phyloP scores from a whole-genome alignment of 1,284 basidiomycete genomes.

The Apiotrichum veenhuisii region DNA sequence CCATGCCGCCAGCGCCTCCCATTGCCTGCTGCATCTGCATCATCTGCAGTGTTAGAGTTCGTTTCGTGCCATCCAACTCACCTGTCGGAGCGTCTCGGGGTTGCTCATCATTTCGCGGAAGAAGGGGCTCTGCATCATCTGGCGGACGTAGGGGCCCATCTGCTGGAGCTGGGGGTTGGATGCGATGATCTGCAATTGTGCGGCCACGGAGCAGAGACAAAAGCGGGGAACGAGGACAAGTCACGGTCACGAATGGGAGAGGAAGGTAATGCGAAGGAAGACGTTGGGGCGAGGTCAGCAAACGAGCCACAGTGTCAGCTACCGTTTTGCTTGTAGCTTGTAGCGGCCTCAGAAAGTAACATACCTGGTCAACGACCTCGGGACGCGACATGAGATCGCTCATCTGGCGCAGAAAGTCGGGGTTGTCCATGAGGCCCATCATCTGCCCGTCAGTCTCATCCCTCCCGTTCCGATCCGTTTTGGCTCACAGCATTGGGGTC shows the following conservation, averaged over 20 bases:
- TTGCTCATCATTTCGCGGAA: conserved; percentile 72
- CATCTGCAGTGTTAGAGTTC: conserved; percentile 55
- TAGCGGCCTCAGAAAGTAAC: conserved; percentile 10
- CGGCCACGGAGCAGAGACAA: neutral
- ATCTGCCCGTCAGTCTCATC: conserved; percentile 53
- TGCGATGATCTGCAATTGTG: conserved; percentile 59
- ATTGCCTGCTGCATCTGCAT: conserved; percentile 63
- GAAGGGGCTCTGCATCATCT: conserved; percentile 72
- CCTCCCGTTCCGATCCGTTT: too few relatives aligned
- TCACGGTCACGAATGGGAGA: neutral
- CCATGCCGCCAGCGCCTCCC: conserved; percentile 31
- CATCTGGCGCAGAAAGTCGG: conserved; percentile 64
- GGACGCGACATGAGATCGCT: conserved; percentile 68
- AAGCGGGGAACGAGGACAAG: neutral
- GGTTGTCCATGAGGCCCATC: conserved; percentile 76
- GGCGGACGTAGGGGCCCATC: conserved; percentile 75
- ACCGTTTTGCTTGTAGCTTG: neutral
- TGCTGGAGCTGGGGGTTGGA: conserved; percentile 71
- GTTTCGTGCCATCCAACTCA: conserved; percentile 13
- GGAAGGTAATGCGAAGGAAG: neutral
- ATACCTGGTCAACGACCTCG: conserved; percentile 67
- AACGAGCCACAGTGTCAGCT: neutral
- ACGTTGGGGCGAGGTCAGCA: neutral
- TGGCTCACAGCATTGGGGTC: conserved; percentile 79
- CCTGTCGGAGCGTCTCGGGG: conserved; percentile 42